Base-by-base conservation (phyloP, 495 filamentous ascomycete species). In the Neurospora sp. region DNA sequence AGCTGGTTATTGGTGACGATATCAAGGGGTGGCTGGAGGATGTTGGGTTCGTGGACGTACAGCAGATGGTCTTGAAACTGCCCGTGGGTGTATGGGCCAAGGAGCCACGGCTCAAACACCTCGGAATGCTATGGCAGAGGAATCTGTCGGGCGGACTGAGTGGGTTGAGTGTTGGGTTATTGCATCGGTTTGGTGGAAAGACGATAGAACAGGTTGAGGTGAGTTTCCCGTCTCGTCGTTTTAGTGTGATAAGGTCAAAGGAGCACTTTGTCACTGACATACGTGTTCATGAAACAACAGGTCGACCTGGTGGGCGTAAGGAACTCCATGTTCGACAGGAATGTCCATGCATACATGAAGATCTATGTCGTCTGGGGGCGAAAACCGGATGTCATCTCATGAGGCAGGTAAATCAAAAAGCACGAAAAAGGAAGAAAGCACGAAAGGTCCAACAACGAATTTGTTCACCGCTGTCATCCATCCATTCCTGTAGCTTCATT, bases 31-130 rank as follows among this genome's bases (percentile, higher is more conserved):
- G 88, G 84, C 88, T 90, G 79, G 79, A 84, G 73, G 85, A 89
- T 71, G 83, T 87, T 0, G 90, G 91, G 0, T 93, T 91, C 71
- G 86, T 88, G 13, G 89, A 92, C 71, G 84, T 93, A 19, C 81
- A 88, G 62, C 85, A 90, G 77, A 77, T 79, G 15, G 71, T 87
- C 7, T 83, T 83, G 74, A 90, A 89, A 78, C 75, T 90, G 2
- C 91, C 90, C 4, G 81, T 86, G 19, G 90, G 89, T 73, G 79
- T 83, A 4, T 92, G 91, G 77, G 74, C 83, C 9, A 73, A 72
- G 38, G 78, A 78, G 5, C 8, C 17, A 17, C 73, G 76, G 13
- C 69, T 79, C 1, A 79, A 81, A 38, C 77, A 79, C 10, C 71
- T 84, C 11, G 82, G 82, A 28, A 76, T 78, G 73, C 62, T 79